Conservation (phyloP, 1,139 yeast species). For the Magnusiomyces ingens region DNA sequence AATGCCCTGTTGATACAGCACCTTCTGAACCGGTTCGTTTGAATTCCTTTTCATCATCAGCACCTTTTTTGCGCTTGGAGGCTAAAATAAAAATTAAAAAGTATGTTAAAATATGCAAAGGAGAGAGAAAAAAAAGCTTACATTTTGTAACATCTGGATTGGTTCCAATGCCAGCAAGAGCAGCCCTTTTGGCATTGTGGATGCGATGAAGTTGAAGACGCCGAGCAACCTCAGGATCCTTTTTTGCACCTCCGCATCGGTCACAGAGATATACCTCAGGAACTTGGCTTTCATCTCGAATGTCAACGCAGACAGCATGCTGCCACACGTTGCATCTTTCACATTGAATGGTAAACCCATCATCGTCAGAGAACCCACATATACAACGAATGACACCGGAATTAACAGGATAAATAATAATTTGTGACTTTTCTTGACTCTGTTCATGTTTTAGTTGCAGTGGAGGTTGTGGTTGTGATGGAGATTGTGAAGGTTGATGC, state of each 20-base stretch:
- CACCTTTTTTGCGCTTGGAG: slow-evolving; percentile 10
- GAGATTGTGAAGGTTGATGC: not conserved
- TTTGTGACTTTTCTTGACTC: slow-evolving; percentile 6
- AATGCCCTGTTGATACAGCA: not conserved
- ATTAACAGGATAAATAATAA: slow-evolving; percentile 36
- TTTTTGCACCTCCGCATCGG: slow-evolving; percentile 59
- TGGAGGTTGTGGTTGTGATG: not conserved
- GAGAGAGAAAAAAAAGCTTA: not conserved
- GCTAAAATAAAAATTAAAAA: slow-evolving; percentile 5
- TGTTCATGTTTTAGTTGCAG: slow-evolving; percentile 41
- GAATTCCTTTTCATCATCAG: slow-evolving; percentile 10
- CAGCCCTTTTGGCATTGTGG: slow-evolving; percentile 8
- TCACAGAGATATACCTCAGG: slow-evolving; percentile 84
- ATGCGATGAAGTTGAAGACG: slow-evolving; percentile 26
- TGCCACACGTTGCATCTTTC: slow-evolving; percentile 92
- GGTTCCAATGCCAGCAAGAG: not conserved
- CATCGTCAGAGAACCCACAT: slow-evolving; percentile 85
- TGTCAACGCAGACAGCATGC: slow-evolving; percentile 84
- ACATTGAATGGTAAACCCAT: slow-evolving; percentile 92
- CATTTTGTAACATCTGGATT: too few species aligned
- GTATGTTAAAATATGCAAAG: not conserved
- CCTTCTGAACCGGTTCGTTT: slow-evolving; percentile 3
- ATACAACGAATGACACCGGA: slow-evolving; percentile 85
- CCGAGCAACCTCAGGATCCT: slow-evolving; percentile 46
- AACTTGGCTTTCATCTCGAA: slow-evolving; percentile 60